Evolutionary conservation across 768 basidiomycete species (phyloP), one percentile per base, ranked within the genome.

Genomic region (Rhodotorula graminis): DNA sequence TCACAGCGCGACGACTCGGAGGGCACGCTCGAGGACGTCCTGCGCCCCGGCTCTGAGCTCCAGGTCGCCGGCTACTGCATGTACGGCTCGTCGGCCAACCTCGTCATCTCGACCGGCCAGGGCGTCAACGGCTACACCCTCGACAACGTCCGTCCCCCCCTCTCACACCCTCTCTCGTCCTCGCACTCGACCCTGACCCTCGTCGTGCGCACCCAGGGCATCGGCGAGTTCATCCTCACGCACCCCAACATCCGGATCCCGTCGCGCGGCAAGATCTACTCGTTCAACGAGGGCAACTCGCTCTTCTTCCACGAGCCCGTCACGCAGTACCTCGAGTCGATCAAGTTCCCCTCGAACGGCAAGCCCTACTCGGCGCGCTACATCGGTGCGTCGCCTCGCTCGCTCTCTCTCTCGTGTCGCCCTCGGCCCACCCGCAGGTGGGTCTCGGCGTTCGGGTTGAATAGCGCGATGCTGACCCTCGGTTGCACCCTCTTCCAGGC

Each of bases 51-150:
- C 57, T 88, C 85, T 79, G 90, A 96, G 80, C n/a, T 65, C 16
- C 44, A 60, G 33, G 67, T 68, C 33, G 78, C 77, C 11, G 78
- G 77, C 4, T 79, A 79, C 72, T 79, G 79, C 78, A 79, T 79
- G 88, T 90, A 90, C 81, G 96, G 96, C 67, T 96, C 94, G 27
- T 97, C 94, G 40, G 92, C 92, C 76, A 99, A 99, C 81, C 84
- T 99, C 69, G 94, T 98, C 65, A 87, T 99, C 50, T 90, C 92
- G 47, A 97, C 94, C 29, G 96, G 96, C 7, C 86, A 88, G 56
- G 96, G 96, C 64, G 96, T 99, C 74, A 93, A 98, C 80, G 96
- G 96, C 60, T 99, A 96, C 84, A 99, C 96, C 18, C 88, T 99
- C 52, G 96, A 99, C 82, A 89, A 91, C 31, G 82, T 82, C 64